Evolutionary conservation across 2,329 filamentous ascomycete genomes (phyloP), one percentile per base, ranked within the genome.

Genomic region (Ascochyta viciae-villosae): DNA sequence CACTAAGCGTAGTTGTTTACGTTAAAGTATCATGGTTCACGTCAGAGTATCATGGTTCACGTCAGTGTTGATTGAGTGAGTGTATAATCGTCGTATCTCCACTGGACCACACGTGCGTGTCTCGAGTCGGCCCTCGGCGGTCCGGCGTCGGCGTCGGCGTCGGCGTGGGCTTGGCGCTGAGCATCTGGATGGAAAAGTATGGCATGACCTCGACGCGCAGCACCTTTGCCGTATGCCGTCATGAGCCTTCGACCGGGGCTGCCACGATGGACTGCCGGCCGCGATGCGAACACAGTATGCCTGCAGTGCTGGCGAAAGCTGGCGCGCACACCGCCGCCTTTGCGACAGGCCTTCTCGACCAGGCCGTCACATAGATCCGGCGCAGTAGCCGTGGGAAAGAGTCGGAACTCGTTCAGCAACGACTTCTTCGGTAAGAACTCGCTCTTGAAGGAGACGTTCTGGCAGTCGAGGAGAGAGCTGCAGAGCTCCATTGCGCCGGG

Each of bases 391-490:
- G 58, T 63, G 13, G 67, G 66, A 16, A 71, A 68, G 63, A 67
- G 65, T 39, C 64, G 68, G 58, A 71, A 57, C 40, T 49, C 69
- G 13, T 75, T 77, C 57, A 64, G 61, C 58, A 74, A 70, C 50
- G 73, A 75, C 56, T 77, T 77, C 59, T 77, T 77, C 53, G 74
- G 72, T 66, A 66, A 73, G 35, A 77, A 77, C 54, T 57, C 70
- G 15, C 54, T 67, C 16, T 54, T 76, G 6, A 71, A 69, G 35
- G 72, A 76, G 12, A 61, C 69, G 3, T 65, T 76, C 37, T 65
- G 65, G 47, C 63, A 50, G 22, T 63, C 74, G 15, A 62, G 62
- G 42, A 61, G 70, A 15, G 68, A 71, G 12, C 43, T 76, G 22
- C 71, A 71, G 60, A 74, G 71, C 58, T 68, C 70, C 31, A 67